phyloP scores from a whole-genome alignment of 2,329 filamentous ascomycete genomes.

The Phialemonium atrogriseum region DNA sequence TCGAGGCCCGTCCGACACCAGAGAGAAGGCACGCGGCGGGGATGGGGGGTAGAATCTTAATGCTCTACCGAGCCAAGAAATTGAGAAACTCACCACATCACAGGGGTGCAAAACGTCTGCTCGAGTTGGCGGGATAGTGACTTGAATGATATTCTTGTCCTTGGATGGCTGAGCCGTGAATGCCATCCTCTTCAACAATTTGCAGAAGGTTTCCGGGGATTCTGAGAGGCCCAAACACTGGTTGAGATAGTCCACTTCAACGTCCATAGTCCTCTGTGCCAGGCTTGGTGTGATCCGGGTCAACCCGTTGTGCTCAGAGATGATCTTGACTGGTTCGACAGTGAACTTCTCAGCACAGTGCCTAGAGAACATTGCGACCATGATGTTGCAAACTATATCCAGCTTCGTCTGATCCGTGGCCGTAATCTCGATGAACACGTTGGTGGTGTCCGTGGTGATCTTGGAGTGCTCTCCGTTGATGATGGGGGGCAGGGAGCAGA shows the following conservation, averaged over 20 bases:
- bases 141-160: slow-evolving; percentile 64
- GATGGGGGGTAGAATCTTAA: not conserved
- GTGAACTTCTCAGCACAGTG: slow-evolving; percentile 87
- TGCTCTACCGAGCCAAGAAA: not conserved
- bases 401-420: slow-evolving; percentile 94
- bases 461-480: slow-evolving; percentile 98
- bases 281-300: slow-evolving; percentile 76
- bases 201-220: slow-evolving; percentile 65
- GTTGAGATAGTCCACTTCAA: slow-evolving; percentile 90
- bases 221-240: slow-evolving; percentile 78
- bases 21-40: too few species aligned
- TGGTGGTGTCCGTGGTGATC: slow-evolving; percentile 83
- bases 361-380: slow-evolving; percentile 93
- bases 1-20: too few species aligned
- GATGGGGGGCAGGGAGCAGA: slow-evolving; percentile 92
- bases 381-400: slow-evolving; percentile 89
- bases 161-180: slow-evolving; percentile 70
- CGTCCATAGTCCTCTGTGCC: slow-evolving; percentile 65
- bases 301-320: slow-evolving; percentile 83
- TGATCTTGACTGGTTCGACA: slow-evolving; percentile 85
- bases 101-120: slow-evolving; percentile 94
- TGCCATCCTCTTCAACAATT: slow-evolving; percentile 81
- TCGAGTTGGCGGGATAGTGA: slow-evolving; percentile 78
- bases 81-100: slow-evolving; percentile 56
- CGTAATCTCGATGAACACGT: slow-evolving; percentile 95